Conservation (phyloP, 306 rosid species). For the Prunus mira region DNA sequence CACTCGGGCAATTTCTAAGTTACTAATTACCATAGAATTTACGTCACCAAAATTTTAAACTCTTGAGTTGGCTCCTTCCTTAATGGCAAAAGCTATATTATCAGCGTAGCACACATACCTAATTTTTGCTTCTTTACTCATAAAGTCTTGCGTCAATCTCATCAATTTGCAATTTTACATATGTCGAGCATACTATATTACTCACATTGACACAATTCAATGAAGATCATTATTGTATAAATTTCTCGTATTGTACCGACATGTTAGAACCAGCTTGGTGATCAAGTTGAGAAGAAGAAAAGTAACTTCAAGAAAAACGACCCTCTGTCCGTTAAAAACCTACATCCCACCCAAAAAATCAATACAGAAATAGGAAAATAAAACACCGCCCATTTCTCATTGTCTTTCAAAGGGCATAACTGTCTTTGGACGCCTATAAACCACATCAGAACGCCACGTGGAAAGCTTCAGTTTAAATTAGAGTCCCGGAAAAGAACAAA, state of each 20-base stretch:
- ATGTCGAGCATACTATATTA: no score
- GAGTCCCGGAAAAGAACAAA: neutral
- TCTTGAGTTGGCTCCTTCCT: no score
- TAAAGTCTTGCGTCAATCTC: no score
- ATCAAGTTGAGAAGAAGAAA: conserved; percentile 13
- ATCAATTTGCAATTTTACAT: no score
- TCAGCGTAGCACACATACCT: no score
- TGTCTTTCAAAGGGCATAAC: neutral
- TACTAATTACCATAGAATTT: neutral
- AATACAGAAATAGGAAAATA: neutral
- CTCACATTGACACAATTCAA: neutral
- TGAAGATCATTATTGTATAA: neutral
- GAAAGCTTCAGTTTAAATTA: conserved; percentile 4
- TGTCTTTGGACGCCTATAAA: neutral
- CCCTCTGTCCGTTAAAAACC: conserved; percentile 27
- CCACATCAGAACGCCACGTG: conserved; percentile 15
- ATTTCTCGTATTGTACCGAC: neutral
- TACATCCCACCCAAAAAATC: conserved; percentile 19
- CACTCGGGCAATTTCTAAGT: neutral
- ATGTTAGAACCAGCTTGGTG: conserved; percentile 4
- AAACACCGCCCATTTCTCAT: neutral
- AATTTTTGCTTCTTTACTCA: no score
- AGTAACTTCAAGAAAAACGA: conserved; percentile 32
- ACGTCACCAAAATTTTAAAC: no score
- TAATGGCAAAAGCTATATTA: no score